phyloP scores from a whole-genome alignment of 2,329 filamentous ascomycete genomes.

The Colletotrichum zoysiae region DNA sequence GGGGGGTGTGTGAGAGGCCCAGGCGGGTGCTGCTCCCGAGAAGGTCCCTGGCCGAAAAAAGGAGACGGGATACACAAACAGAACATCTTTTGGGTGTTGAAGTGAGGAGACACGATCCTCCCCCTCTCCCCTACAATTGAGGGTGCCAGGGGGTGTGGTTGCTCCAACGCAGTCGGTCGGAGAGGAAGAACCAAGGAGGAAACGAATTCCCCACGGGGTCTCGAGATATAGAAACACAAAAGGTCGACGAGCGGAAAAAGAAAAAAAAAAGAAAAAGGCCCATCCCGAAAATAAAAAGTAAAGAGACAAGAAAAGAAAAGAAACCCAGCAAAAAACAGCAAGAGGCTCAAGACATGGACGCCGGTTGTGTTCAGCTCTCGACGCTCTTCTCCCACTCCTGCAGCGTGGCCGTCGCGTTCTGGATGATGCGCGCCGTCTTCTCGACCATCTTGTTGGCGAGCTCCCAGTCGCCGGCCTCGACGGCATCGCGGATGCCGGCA shows the following conservation, averaged over 20 bases:
- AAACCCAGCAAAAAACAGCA: not conserved
- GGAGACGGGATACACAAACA: not conserved
- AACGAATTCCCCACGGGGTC: not conserved
- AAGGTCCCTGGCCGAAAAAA: not conserved
- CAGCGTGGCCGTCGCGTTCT: slow-evolving; percentile 64
- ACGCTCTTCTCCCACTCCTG: slow-evolving; percentile 34
- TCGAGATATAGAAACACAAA: slow-evolving; percentile 1
- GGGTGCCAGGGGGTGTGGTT: not conserved
- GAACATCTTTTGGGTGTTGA: not conserved
- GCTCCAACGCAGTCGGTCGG: not conserved
- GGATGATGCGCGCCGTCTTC: slow-evolving; percentile 78
- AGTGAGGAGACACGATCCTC: no score
- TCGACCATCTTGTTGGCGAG: slow-evolving; percentile 76
- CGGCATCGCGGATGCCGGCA: slow-evolving; percentile 86
- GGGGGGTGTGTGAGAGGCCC: no score
- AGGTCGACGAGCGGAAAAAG: not conserved
- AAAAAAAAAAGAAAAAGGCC: not conserved
- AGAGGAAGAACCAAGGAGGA: not conserved
- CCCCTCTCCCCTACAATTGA: not conserved
- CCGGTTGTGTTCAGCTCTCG: slow-evolving; percentile 13
- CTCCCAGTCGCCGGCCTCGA: slow-evolving; percentile 79
- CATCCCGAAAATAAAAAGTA: no score
- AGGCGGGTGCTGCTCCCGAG: not conserved
- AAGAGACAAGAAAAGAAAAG: no score
- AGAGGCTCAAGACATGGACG: not conserved